Conservation (phyloP, 2,329 filamentous ascomycete genomes). For the Aspergillus fijiensis region DNA sequence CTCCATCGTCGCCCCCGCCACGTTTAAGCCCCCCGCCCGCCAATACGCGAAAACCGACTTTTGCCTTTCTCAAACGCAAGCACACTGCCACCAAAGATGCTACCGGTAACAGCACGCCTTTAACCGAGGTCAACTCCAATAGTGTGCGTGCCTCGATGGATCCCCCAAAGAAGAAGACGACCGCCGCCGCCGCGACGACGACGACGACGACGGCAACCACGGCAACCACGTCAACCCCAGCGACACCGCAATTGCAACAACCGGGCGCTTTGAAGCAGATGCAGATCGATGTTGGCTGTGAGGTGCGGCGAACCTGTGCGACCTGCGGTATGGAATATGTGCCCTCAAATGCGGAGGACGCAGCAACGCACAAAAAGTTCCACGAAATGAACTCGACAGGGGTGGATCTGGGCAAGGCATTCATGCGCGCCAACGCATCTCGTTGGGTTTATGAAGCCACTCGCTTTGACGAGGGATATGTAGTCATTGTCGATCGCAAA, state of each 20-base stretch:
- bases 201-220: not conserved
- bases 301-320: conserved; percentile 57
- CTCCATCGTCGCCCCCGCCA: conserved; percentile 54
- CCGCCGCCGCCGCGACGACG: not conserved
- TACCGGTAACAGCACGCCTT: conserved; percentile 30
- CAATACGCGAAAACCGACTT: conserved; percentile 50
- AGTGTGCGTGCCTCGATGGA: conserved; percentile 43
- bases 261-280: conserved; percentile 54
- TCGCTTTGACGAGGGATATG: conserved; percentile 51
- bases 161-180: conserved; percentile 37
- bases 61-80: conserved; percentile 52
- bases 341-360: conserved; percentile 61
- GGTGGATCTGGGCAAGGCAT: conserved; percentile 60
- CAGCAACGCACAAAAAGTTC: conserved; percentile 63
- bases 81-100: conserved; percentile 33
- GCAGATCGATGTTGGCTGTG: conserved; percentile 59
- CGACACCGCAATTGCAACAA: conserved; percentile 29
- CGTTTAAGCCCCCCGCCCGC: conserved; percentile 44
- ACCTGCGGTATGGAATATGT: conserved; percentile 67
- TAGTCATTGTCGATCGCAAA: conserved; percentile 59
- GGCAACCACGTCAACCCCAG: conserved; percentile 5
- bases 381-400: conserved; percentile 62
- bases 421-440: conserved; percentile 53
- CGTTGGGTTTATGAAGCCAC: conserved; percentile 54
- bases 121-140: conserved; percentile 49